These are phyloP conservation scores for Yamadazyma philogaea DNA, from an alignment of 805 yeast genomes.

Conservation along the genomic window DNA sequence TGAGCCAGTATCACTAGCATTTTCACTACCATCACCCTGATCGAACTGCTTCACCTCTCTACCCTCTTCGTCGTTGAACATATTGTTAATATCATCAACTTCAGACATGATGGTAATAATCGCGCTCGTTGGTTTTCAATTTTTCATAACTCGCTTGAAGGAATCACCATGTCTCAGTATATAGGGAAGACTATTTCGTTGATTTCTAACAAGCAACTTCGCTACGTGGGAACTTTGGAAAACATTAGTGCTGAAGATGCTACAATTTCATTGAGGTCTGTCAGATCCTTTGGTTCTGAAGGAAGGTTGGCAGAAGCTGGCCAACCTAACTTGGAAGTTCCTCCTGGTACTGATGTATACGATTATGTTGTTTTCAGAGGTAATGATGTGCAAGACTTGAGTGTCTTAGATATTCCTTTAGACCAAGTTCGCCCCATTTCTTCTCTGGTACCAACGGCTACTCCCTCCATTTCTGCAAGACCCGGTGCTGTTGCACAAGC, in stretches of 20 bases:
- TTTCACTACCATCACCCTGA: not conserved
- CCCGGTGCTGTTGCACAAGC: conserved; percentile 8
- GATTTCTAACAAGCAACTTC: conserved; percentile 72
- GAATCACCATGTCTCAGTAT: conserved; percentile 72
- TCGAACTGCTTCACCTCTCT: conserved; percentile 4
- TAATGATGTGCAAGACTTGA: conserved; percentile 84
- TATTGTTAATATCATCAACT: conserved; percentile 8
- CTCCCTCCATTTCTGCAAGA: conserved; percentile 7
- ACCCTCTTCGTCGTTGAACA: conserved; percentile 13
- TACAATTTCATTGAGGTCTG: conserved; percentile 78
- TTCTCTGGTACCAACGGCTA: conserved; percentile 3
- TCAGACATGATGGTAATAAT: conserved; percentile 7
- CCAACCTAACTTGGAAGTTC: conserved; percentile 68
- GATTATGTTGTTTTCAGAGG: conserved; percentile 86
- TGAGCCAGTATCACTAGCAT: not conserved
- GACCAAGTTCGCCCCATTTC: conserved; percentile 44
- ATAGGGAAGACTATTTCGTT: conserved; percentile 87
- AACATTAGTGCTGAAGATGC: conserved; percentile 87
- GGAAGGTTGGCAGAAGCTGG: conserved; percentile 62
- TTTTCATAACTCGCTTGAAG: not conserved
- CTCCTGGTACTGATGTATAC: conserved; percentile 64
- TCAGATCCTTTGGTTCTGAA: conserved; percentile 86
- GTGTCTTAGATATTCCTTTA: conserved; percentile 71
- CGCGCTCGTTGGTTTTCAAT: conserved; percentile 4
- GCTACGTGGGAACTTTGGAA: conserved; percentile 87